phyloP scores from a whole-genome alignment of 129 eudicot genomes.

The Artemisia annua region DNA sequence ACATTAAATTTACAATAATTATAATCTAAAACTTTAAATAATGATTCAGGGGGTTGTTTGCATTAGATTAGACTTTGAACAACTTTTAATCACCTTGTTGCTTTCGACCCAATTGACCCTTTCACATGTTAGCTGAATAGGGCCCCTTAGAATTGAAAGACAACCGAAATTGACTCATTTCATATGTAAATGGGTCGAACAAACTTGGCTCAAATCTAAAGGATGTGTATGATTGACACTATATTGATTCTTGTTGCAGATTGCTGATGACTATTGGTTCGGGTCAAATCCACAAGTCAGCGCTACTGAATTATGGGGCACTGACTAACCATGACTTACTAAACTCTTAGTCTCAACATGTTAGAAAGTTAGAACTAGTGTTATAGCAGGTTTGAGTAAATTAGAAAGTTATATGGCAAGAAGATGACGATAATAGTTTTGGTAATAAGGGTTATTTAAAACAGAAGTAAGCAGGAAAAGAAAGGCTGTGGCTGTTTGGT shows the following conservation, averaged over 20 bases:
- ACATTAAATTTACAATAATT: not conserved
- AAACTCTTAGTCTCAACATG: not conserved
- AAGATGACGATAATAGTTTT: not conserved
- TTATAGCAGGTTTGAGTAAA: constrained; percentile 22
- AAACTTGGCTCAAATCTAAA: not conserved
- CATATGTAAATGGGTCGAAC: not conserved
- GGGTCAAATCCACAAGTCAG: constrained; percentile 48
- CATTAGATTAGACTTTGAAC: not conserved
- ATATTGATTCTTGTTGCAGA: constrained; percentile 40
- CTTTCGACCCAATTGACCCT: not conserved
- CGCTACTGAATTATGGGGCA: constrained; percentile 59
- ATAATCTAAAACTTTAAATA: not conserved
- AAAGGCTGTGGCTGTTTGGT: constrained; percentile 31
- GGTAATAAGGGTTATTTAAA: constrained; percentile 29
- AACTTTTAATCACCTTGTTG: not conserved
- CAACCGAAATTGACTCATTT: not conserved
- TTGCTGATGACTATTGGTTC: constrained; percentile 68
- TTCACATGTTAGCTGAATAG: not conserved
- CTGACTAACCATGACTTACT: constrained; percentile 24
- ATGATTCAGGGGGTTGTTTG: not conserved
- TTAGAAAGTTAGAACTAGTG: constrained; percentile 35
- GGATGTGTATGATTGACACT: not conserved
- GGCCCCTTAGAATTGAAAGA: constrained; percentile 1
- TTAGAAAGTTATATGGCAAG: constrained; percentile 16
- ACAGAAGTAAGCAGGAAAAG: constrained; percentile 20